Evolutionary conservation across 495 filamentous ascomycete species (phyloP).

Genomic region (Annulohypoxylon bovei): DNA sequence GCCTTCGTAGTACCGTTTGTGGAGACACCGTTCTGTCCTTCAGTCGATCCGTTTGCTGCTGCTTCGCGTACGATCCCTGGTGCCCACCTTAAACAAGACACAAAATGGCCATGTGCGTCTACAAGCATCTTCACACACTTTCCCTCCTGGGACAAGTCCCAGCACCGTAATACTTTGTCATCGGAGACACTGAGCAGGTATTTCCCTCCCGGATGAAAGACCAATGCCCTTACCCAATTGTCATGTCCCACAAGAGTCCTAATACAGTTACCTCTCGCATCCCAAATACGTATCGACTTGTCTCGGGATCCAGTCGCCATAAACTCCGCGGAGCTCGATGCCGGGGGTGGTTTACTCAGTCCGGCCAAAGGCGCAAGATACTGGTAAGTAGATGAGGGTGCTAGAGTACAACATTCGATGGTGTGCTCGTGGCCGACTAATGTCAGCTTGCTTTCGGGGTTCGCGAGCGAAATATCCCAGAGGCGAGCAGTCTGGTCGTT

Average conservation of each 20-base stretch:
- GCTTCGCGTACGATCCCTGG: constrained; percentile 74
- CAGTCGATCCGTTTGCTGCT: constrained; percentile 58
- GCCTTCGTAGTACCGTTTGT: constrained; percentile 60
- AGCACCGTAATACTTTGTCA: constrained; percentile 93
- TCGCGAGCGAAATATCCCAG: constrained; percentile 82
- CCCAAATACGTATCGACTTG: constrained; percentile 93
- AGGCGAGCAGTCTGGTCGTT: constrained; percentile 82
- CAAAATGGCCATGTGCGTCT: constrained; percentile 86
- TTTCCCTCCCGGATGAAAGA: constrained; percentile 94
- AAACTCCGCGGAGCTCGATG: constrained; percentile 82
- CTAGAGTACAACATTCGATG: constrained; percentile 89
- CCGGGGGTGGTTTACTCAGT: constrained; percentile 79
- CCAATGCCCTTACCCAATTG: constrained; percentile 90
- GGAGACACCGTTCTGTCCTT: constrained; percentile 62
- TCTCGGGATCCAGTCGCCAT: constrained; percentile 91
- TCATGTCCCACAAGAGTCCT: constrained; percentile 92
- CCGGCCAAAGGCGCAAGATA: constrained; percentile 84
- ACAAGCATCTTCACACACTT: constrained; percentile 84
- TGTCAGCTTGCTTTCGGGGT: constrained; percentile 78
- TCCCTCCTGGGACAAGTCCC: constrained; percentile 92
- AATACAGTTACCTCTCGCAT: constrained; percentile 82
- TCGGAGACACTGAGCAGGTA: constrained; percentile 87
- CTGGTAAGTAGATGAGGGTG: constrained; percentile 79
- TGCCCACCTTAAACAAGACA: constrained; percentile 92
- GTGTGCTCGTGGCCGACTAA: constrained; percentile 91